Evolutionary conservation across 306 rosid genomes (phyloP), one percentile per base, ranked within the genome.

Genomic region (cucumber (Cucumis sativus)): DNA sequence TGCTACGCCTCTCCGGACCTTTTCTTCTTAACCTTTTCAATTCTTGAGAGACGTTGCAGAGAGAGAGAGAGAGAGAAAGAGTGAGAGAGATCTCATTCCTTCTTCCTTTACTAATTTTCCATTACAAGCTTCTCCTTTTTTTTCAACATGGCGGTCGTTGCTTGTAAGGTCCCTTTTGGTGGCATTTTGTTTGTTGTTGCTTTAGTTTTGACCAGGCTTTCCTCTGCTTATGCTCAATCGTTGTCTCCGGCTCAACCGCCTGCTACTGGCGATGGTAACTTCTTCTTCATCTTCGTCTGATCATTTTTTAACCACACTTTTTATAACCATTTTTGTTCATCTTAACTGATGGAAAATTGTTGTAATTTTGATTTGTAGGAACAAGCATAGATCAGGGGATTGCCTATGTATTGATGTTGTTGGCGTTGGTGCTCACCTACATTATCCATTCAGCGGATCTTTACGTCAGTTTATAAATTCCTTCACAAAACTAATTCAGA

Each of bases 351-450:
- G 57, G 57, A 52, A 0, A 52, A 16, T 6, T 52, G 7, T 52
- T 52, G n/a, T 13, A 25, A 61, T 6, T 10, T 3, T 43, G 3
- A 20, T 45, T 74, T 74, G 52, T 84, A 92, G 97, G 96, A 80
- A 87, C 89, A 43, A 80, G 89, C 10, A 85, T 90, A 64, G 97
- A 92, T 84, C 97, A 90, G 79, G 96, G 93, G 40, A 84, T 92
- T 80, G 97, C 96, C 37, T 92, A 87, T 65, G 82, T 80, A 82
- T 79, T 92, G 72, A 92, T 92, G 97, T 73, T 92, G 25, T 86
- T 84, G 83, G 97, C 97, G 10, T 56, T 92, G 82, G 89, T 86
- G 69, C 89, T 92, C 59, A 90, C 97, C 0, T 90, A 92, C 85
- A 88, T 92, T 84, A 87, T 92, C 61, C 97, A 90, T 84, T 91